phyloP scores from a whole-genome alignment of 768 basidiomycete species.

The Postia placenta region DNA sequence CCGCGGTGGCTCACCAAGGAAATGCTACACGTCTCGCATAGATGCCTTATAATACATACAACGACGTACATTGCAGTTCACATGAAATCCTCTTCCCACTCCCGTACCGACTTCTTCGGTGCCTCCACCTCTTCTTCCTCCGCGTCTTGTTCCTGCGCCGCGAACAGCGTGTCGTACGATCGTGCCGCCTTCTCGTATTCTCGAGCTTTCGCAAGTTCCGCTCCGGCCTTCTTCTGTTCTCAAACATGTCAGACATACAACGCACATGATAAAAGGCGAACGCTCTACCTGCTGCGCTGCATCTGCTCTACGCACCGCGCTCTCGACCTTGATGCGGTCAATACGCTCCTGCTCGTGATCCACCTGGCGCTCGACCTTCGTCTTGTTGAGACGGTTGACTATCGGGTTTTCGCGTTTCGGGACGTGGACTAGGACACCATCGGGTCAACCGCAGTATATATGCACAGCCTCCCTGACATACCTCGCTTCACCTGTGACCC shows the following conservation, averaged over 20 bases:
- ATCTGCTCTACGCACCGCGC: conserved; percentile 50
- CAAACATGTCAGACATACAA: neutral
- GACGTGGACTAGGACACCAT: conserved; percentile 53
- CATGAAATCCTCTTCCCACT: conserved; percentile 89
- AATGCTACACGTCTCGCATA: no score
- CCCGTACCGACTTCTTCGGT: conserved; percentile 56
- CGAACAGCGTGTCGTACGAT: conserved; percentile 82
- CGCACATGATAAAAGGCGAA: no score
- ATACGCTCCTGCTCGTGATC: conserved; percentile 88
- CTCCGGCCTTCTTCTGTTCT: conserved; percentile 69
- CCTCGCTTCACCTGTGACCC: conserved; percentile 69
- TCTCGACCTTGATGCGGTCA: conserved; percentile 77
- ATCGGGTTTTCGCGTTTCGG: conserved; percentile 79
- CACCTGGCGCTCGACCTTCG: conserved; percentile 75
- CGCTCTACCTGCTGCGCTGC: conserved; percentile 60
- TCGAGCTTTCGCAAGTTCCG: conserved; percentile 64
- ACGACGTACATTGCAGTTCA: no score
- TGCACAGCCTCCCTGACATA: conserved; percentile 21
- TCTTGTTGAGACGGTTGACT: conserved; percentile 92
- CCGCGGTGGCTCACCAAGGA: no score
- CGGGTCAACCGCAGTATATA: neutral
- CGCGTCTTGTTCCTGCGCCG: conserved; percentile 49
- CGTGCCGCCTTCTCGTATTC: conserved; percentile 84
- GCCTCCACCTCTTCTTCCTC: conserved; percentile 33
- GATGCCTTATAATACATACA: no score